Evolutionary conservation across 2,329 filamentous ascomycete species (phyloP).

Genomic region (Alternaria atra): DNA sequence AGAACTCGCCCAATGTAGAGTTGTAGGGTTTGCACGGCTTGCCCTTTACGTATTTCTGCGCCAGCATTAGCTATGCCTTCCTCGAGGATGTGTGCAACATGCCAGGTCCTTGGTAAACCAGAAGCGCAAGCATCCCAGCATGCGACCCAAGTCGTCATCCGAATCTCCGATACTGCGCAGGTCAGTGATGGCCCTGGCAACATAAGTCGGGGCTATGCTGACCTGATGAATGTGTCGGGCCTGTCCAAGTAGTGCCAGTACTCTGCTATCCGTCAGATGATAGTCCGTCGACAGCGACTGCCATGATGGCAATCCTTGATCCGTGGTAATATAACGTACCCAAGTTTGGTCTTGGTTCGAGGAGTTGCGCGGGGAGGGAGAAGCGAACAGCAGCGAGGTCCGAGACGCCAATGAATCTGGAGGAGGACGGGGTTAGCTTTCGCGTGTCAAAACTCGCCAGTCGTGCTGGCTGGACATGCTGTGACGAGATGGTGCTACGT

Average conservation of each 20-base stretch:
- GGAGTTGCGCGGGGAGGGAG: conserved; percentile 90
- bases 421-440: conserved; percentile 21
- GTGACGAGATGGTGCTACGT: conserved; percentile 27
- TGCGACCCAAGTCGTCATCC: conserved; percentile 88
- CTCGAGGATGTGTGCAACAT: conserved; percentile 32
- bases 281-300: neutral
- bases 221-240: conserved; percentile 85
- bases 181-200: conserved; percentile 47
- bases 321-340: conserved; percentile 55
- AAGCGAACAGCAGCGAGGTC: conserved; percentile 97
- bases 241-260: conserved; percentile 99
- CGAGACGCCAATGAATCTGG: conserved; percentile 91
- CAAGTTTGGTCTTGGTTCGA: conserved; percentile 95
- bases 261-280: conserved; percentile 63
- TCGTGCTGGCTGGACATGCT: neutral
- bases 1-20: conserved; percentile 95
- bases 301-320: neutral
- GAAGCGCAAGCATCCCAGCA: conserved; percentile 93
- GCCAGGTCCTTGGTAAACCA: conserved; percentile 98
- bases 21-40: conserved; percentile 99
- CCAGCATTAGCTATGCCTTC: conserved; percentile 28
- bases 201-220: conserved; percentile 28
- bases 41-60: conserved; percentile 92
- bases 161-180: conserved; percentile 77
- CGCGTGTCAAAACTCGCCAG: conserved; percentile 9